These are phyloP conservation scores for Epichloe gansuensis DNA, from an alignment of 2,329 filamentous ascomycete species.

Conservation along the genomic window DNA sequence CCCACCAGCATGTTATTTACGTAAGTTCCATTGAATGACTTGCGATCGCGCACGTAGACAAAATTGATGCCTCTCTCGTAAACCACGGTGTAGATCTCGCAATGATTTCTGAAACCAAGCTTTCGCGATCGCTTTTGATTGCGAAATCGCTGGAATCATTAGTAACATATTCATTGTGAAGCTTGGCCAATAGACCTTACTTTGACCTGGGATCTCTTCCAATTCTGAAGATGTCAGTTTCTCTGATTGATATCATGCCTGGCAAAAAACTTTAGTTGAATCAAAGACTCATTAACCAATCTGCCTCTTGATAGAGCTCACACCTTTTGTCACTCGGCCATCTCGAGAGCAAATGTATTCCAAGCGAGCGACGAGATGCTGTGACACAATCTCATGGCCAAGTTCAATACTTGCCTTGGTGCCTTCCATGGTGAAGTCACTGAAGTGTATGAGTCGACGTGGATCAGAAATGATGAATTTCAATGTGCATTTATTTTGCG, in stretches of 20 bases:
- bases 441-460: neutral
- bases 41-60: slow-evolving; percentile 44
- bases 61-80: slow-evolving; percentile 33
- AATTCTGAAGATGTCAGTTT: slow-evolving; percentile 22
- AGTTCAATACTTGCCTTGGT: neutral
- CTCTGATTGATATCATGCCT: slow-evolving; percentile 17
- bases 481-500: neutral
- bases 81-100: slow-evolving; percentile 41
- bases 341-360: slow-evolving; percentile 3
- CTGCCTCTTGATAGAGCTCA: neutral
- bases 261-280: slow-evolving; percentile 8
- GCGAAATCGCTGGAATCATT: slow-evolving; percentile 21
- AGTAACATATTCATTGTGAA: neutral
- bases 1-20: slow-evolving; percentile 37
- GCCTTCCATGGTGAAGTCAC: neutral
- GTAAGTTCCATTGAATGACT: slow-evolving; percentile 41
- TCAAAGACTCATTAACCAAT: neutral
- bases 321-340: slow-evolving; percentile 4
- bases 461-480: neutral
- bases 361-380: slow-evolving; percentile 1
- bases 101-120: slow-evolving; percentile 38
- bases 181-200: slow-evolving; percentile 13
- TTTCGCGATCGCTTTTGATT: slow-evolving; percentile 24
- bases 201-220: slow-evolving; percentile 23
- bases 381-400: neutral